Conservation (phyloP, 129 eudicot genomes). For the Flaveria brownii region DNA sequence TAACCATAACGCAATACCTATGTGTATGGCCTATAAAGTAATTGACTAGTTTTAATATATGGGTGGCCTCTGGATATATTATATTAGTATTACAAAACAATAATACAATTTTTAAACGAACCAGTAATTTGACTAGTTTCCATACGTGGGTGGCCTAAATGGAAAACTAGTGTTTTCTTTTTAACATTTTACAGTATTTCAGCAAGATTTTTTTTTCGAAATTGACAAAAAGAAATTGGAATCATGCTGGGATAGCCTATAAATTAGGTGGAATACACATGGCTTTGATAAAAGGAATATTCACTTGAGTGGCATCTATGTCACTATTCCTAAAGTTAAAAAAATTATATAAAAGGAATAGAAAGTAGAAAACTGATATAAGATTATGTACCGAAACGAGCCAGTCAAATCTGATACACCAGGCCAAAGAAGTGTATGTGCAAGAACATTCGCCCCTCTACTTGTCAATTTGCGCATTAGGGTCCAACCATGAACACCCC, state of each 20-base stretch:
- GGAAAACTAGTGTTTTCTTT: not conserved
- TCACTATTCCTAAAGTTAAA: not conserved
- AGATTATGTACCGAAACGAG: constrained; percentile 67
- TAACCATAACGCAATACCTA: not conserved
- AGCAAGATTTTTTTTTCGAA: too few species aligned
- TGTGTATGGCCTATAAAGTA: not conserved
- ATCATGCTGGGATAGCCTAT: not conserved
- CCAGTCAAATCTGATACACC: constrained; percentile 96
- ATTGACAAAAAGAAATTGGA: not conserved
- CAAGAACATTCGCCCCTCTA: constrained; percentile 97
- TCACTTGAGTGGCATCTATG: not conserved
- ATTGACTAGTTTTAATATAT: not conserved
- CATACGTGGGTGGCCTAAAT: not conserved
- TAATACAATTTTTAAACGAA: not conserved
- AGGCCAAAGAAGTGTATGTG: constrained; percentile 89
- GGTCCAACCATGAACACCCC: constrained; percentile 98
- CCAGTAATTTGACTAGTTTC: not conserved
- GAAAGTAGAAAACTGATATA: not conserved
- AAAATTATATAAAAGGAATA: not conserved
- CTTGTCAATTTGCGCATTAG: constrained; percentile 93
- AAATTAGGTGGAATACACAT: not conserved
- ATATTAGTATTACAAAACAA: not conserved
- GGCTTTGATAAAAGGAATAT: not conserved
- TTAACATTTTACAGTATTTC: too few species aligned
- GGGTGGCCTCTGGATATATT: not conserved